Evolutionary conservation across 2,329 filamentous ascomycete species (phyloP).

Genomic region (Huntiella abstrusa): DNA sequence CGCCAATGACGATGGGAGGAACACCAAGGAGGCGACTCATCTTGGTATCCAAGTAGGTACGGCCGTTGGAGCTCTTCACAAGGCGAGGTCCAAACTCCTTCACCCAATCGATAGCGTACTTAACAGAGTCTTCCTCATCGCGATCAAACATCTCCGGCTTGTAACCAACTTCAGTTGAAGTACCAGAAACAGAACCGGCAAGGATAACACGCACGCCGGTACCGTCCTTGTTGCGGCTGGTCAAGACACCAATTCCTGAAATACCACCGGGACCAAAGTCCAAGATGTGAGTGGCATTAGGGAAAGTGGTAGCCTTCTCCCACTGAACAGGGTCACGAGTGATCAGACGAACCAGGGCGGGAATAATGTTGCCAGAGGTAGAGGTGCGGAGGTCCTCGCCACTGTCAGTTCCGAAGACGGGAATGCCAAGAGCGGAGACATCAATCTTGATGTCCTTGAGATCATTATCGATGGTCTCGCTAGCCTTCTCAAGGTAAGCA

Average conservation of each 20-base stretch:
- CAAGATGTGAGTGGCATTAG: constrained; percentile 76
- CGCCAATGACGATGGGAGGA: constrained; percentile 75
- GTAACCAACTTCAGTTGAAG: constrained; percentile 81
- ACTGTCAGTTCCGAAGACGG: constrained; percentile 78
- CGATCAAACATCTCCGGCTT: constrained; percentile 96
- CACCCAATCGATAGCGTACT: constrained; percentile 93
- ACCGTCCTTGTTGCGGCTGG: constrained; percentile 97
- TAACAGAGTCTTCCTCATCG: constrained; percentile 84
- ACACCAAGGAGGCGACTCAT: constrained; percentile 76
- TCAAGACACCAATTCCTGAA: constrained; percentile 85
- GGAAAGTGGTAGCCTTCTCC: constrained; percentile 87
- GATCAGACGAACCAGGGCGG: constrained; percentile 75
- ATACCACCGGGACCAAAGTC: constrained; percentile 96
- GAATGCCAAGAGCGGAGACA: constrained; percentile 53
- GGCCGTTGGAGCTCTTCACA: constrained; percentile 70
- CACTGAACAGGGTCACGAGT: constrained; percentile 88
- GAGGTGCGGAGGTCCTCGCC: constrained; percentile 64
- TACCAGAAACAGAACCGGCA: constrained; percentile 80
- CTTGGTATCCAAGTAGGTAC: constrained; percentile 91
- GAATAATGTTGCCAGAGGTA: constrained; percentile 62
- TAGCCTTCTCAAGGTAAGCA: constrained; percentile 71
- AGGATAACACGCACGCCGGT: constrained; percentile 93
- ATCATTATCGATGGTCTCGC: constrained; percentile 68
- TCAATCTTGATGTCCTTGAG: constrained; percentile 66
- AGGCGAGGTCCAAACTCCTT: constrained; percentile 90